Evolutionary conservation across 768 basidiomycete genomes (phyloP).

Genomic region (Boletus rex-veris): DNA sequence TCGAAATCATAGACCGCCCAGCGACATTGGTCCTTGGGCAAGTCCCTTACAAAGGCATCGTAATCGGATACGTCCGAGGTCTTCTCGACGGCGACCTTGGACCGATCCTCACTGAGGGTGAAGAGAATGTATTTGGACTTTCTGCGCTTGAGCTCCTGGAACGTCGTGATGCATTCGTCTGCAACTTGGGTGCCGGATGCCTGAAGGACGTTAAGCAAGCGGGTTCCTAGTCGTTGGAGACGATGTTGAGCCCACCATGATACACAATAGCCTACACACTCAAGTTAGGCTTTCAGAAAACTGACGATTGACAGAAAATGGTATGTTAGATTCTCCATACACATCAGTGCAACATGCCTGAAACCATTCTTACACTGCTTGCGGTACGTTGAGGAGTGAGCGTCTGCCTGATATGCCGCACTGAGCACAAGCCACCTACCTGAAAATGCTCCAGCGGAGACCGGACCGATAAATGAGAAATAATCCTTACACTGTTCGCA

Average conservation of each 20-base stretch:
- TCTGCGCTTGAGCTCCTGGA: conserved; percentile 34
- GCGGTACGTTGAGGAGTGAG: no score
- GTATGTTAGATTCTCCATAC: no score
- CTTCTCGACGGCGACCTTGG: conserved; percentile 79
- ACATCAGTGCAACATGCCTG: no score
- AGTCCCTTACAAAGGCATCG: conserved; percentile 67
- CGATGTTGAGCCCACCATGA: conserved; percentile 24
- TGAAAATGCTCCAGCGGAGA: no score
- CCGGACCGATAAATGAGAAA: no score
- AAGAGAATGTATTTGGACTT: conserved; percentile 84
- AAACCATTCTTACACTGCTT: no score
- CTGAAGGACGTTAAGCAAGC: conserved; percentile 8
- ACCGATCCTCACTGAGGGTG: conserved; percentile 55
- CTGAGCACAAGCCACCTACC: no score
- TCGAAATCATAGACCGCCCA: conserved; percentile 95
- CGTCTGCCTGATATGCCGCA: no score
- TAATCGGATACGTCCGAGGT: conserved; percentile 49
- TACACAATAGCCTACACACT: not conserved
- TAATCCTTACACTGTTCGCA: no score
- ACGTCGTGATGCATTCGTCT: conserved; percentile 43
- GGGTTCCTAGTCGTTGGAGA: not conserved
- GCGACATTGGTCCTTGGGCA: conserved; percentile 73
- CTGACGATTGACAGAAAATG: no score
- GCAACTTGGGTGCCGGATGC: conserved; percentile 45
- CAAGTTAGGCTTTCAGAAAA: no score